Base-by-base conservation (phyloP, 225 moss, liverwort and hornwort genomes). In the Climacium dendroides region DNA sequence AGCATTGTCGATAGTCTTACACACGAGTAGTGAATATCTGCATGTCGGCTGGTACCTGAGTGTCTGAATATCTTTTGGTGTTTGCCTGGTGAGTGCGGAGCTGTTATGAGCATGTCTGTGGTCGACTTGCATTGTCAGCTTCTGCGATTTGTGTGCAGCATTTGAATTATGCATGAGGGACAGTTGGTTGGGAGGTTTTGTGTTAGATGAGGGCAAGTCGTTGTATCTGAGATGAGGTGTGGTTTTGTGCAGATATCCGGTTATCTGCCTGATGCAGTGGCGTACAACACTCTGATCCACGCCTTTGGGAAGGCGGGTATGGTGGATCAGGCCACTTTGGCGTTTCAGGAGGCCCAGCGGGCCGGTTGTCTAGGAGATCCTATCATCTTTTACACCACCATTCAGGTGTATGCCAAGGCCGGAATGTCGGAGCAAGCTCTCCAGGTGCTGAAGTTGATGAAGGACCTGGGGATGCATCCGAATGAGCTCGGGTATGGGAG, bases 341-440 rank as follows among this genome's bases (percentile, higher is more conserved):
- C 86, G 24, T 95, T 94, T 54, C 90, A 89, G 50, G 91, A 92
- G 86, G 93, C 93, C 48, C 91, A 93, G 39, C 89, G 86, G 13
- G 64, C 66, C 47, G 90, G 91, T 39, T 87, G 88, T 22, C 13
- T 89, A 71, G 74, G 87, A 47, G 95, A 95, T 69, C 94, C 93
- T 30, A 88, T 95, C 39, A 89, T 95, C 35, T 95, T 94, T 53
- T 94, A 92, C 58, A 95, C 94, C 60, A 93, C 94, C 88, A 94
- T 95, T 72, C 92, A 92, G 85, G 91, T 95, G 77, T 95, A 95
- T 19, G 85, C 93, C 0, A 95, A 88, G 60, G 87, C 90, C 17
- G 83, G 90, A 4, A 91, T 93, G 88, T 74, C 91, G 52, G 92
- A 92, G 83, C 83, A 92, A 90, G 93, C 94, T 61, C 83, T 90